phyloP scores from a whole-genome alignment of 495 filamentous ascomycete species.

The Penicillium waksmanii region DNA sequence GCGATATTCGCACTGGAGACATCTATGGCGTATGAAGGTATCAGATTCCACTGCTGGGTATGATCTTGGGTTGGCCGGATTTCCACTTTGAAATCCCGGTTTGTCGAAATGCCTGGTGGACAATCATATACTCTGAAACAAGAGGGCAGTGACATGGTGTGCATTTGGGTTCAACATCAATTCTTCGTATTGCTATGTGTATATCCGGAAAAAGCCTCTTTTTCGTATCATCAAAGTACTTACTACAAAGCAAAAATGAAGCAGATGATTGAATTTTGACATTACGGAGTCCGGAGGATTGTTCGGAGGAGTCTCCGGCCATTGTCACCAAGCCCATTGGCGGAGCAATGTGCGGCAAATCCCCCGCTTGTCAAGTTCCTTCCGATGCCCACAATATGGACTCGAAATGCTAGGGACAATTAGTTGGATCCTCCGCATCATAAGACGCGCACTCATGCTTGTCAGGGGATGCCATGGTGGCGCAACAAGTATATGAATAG shows the following conservation, averaged over 20 bases:
- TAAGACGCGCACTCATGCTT: neutral
- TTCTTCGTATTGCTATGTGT: neutral
- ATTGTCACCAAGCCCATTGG: neutral
- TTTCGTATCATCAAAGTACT: neutral
- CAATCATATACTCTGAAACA: neutral
- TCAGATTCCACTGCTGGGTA: conserved; percentile 17
- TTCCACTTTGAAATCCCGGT: conserved; percentile 15
- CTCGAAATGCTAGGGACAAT: neutral
- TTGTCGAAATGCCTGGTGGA: neutral
- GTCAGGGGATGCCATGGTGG: neutral
- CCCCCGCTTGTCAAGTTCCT: neutral
- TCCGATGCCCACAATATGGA: neutral
- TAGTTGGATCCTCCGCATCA: neutral
- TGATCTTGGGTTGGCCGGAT: conserved; percentile 9
- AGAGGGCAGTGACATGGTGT: neutral
- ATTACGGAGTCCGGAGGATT: neutral
- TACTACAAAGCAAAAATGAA: neutral
- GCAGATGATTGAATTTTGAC: neutral
- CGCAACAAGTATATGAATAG: neutral
- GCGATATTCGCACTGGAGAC: neutral
- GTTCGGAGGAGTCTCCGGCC: neutral
- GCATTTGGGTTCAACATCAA: neutral
- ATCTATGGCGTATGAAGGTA: neutral
- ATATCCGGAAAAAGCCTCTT: neutral
- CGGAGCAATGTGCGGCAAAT: neutral